phyloP scores from a whole-genome alignment of 176 grass and related monocot species.

The Urochloa ruziziensis region DNA sequence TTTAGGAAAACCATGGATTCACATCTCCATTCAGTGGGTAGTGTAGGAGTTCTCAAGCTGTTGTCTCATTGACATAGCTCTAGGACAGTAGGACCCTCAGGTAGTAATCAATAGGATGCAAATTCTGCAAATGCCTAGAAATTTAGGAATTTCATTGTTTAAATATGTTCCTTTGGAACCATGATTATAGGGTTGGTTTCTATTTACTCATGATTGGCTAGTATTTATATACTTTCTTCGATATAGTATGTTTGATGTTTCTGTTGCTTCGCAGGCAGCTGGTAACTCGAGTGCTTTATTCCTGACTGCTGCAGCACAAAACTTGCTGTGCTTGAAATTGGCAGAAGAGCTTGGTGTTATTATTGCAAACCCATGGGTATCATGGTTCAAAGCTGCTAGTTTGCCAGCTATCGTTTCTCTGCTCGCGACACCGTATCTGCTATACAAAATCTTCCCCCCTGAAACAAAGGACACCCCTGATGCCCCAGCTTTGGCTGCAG shows the following conservation, averaged over 20 bases:
- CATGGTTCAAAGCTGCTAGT: conserved; percentile 89
- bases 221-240: not conserved
- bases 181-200: not conserved
- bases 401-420: conserved; percentile 77
- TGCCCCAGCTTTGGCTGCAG: conserved; percentile 63
- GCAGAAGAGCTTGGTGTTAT: conserved; percentile 82
- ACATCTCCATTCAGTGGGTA: not conserved
- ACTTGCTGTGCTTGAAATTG: conserved; percentile 82
- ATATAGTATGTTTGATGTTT: conserved; percentile 4
- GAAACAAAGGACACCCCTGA: conserved; percentile 84
- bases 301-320: conserved; percentile 90
- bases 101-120: not conserved
- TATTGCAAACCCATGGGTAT: conserved; percentile 77
- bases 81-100: not conserved
- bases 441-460: conserved; percentile 85
- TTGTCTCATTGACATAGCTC: not conserved
- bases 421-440: conserved; percentile 67
- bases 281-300: conserved; percentile 80
- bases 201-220: not conserved
- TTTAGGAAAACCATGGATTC: not conserved
- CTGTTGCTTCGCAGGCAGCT: conserved; percentile 60
- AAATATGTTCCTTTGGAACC: not conserved
- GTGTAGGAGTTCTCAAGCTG: not conserved
- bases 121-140: not conserved
- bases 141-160: not conserved